phyloP scores from a whole-genome alignment of 2,329 filamentous ascomycete species.

The Apiospora malaysiana region DNA sequence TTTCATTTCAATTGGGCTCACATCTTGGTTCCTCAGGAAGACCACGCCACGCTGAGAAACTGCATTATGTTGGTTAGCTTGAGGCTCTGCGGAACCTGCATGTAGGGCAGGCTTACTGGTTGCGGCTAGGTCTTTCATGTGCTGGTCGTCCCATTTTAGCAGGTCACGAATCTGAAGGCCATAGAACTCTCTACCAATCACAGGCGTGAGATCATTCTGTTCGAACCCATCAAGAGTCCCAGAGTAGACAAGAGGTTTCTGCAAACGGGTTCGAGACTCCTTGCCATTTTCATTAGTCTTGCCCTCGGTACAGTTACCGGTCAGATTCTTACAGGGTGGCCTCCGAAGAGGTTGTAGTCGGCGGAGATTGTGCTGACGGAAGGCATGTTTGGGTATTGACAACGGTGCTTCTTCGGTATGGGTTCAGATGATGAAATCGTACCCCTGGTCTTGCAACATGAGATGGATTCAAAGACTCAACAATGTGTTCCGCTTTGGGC shows the following conservation, averaged over 20 bases:
- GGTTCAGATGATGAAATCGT: constrained; percentile 18
- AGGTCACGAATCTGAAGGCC: constrained; percentile 41
- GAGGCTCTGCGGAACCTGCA: constrained; percentile 17
- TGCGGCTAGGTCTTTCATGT: constrained; percentile 33
- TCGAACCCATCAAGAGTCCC: constrained; percentile 48
- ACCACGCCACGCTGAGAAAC: constrained; percentile 57
- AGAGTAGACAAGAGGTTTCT: constrained; percentile 46
- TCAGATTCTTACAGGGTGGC: constrained; percentile 28
- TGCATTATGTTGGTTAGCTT: constrained; percentile 20
- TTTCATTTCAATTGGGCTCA: constrained; percentile 50
- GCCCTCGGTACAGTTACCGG: background rate
- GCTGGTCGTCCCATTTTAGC: constrained; percentile 30
- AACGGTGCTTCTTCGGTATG: constrained; percentile 14
- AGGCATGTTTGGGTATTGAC: constrained; percentile 39
- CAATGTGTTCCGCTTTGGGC: constrained; percentile 20
- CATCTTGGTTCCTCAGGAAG: constrained; percentile 55
- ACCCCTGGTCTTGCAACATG: constrained; percentile 18
- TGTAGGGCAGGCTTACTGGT: constrained; percentile 31
- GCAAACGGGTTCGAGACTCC: constrained; percentile 31
- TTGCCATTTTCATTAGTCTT: constrained; percentile 2
- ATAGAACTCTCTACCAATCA: constrained; percentile 42
- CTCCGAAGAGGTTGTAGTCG: constrained; percentile 33
- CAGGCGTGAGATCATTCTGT: constrained; percentile 42
- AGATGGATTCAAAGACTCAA: background rate
- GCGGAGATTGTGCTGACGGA: constrained; percentile 34